A percentile compares a stretch with the other conserved stretches of the same genome.
Conservation (phyloP, 108 stramenopile species). For the Epithemia pelagica region DNA sequence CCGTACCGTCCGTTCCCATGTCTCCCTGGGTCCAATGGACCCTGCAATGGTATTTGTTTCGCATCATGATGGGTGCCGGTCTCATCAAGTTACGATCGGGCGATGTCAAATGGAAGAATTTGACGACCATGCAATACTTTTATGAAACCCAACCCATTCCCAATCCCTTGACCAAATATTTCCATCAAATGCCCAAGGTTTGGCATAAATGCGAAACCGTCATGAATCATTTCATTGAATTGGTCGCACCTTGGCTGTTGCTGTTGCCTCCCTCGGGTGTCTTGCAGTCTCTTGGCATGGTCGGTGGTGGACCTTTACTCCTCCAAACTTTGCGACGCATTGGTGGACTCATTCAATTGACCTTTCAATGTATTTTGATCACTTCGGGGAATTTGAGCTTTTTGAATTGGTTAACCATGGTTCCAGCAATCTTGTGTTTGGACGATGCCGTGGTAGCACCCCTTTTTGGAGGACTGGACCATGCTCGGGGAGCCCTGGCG, state of each 20-base stretch:
- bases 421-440: conserved; percentile 48
- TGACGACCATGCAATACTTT: conserved; percentile 60
- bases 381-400: conserved; percentile 51
- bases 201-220: conserved; percentile 57
- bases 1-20: not conserved
- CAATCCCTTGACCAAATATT: conserved; percentile 48
- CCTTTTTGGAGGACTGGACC: conserved; percentile 4
- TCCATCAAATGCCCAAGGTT: conserved; percentile 44
- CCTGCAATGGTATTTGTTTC: conserved; percentile 50
- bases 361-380: conserved; percentile 51
- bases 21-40: conserved; percentile 27
- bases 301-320: not conserved
- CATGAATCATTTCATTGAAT: conserved; percentile 61
- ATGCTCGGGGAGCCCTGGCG: not conserved
- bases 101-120: conserved; percentile 52
- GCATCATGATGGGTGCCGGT: conserved; percentile 69
- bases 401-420: conserved; percentile 58
- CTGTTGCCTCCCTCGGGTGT: conserved; percentile 18
- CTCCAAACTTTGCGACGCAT: conserved; percentile 11
- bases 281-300: too few species aligned
- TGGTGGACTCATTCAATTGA: conserved; percentile 49
- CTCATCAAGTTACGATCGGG: conserved; percentile 47
- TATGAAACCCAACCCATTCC: conserved; percentile 71
- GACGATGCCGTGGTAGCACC: conserved; percentile 42
- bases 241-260: conserved; percentile 52